Percentiles rank a stretch among this genome's conserved stretches.
Evolutionary conservation across 2,329 filamentous ascomycete species (phyloP).

Genomic region (Cytospora chrysosperma): DNA sequence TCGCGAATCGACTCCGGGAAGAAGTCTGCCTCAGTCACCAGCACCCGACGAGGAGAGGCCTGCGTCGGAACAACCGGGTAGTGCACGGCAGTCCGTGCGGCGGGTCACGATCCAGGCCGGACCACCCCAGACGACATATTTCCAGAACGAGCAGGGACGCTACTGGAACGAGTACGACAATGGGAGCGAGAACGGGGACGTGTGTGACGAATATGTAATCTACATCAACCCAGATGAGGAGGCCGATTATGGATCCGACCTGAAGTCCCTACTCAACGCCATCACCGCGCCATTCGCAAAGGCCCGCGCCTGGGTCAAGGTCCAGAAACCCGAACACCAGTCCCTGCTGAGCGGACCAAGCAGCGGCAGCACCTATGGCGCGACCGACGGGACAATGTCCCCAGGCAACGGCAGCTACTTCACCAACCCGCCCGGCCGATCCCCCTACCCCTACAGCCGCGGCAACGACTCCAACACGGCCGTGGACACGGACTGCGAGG

Average conservation of each 20-base stretch:
- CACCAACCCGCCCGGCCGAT: conserved; percentile 33
- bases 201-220: conserved; percentile 66
- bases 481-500: conserved; percentile 44
- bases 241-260: conserved; percentile 52
- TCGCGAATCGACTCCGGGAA: conserved; percentile 43
- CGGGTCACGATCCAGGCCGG: conserved; percentile 25
- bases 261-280: conserved; percentile 57
- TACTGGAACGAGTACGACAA: conserved; percentile 92
- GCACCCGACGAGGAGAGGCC: conserved; percentile 32
- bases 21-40: conserved; percentile 42
- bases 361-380: conserved; percentile 27
- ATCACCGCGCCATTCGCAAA: conserved; percentile 50
- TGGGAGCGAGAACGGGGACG: conserved; percentile 65
- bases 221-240: conserved; percentile 70
- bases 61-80: conserved; percentile 14
- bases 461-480: conserved; percentile 23
- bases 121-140: conserved; percentile 23
- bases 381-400: conserved; percentile 26
- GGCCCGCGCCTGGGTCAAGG: conserved; percentile 50
- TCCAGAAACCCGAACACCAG: conserved; percentile 28
- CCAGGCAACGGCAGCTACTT: conserved; percentile 26
- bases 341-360: conserved; percentile 29
- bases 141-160: conserved; percentile 32
- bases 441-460: conserved; percentile 31
- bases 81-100: conserved; percentile 21